Conservation (phyloP, 257 asterid genomes). For the Catharanthus roseus region DNA sequence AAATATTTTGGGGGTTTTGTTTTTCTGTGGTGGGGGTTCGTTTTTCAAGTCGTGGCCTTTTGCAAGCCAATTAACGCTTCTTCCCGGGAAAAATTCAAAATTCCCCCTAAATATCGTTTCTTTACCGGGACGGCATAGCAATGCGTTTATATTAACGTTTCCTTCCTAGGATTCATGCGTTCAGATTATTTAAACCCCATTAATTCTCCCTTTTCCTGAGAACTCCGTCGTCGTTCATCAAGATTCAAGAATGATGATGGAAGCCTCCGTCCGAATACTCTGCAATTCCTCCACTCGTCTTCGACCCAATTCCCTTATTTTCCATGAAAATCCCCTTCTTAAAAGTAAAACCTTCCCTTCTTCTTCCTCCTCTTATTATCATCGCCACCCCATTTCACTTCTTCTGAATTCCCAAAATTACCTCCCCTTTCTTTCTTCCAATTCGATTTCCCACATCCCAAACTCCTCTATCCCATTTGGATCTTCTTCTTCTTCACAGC, state of each 20-base stretch:
- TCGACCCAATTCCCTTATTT: conserved; percentile 20
- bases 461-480: conserved; percentile 19
- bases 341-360: too few relatives aligned
- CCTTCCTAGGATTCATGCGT: too few relatives aligned
- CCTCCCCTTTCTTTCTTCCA: conserved; percentile 10
- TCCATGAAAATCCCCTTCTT: conserved; percentile 15
- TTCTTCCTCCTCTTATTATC: conserved; percentile 10
- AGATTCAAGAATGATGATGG: too few relatives aligned
- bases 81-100: neutral
- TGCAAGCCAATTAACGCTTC: conserved; percentile 24
- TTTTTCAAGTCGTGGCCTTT: conserved; percentile 35
- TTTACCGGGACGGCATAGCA: too few relatives aligned
- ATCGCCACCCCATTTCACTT: neutral
- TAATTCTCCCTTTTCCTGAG: too few relatives aligned
- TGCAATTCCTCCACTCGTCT: conserved; percentile 35
- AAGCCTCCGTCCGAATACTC: conserved; percentile 41
- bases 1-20: neutral
- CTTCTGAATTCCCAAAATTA: conserved; percentile 15
- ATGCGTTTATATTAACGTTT: too few relatives aligned
- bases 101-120: too few relatives aligned
- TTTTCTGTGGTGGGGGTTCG: conserved; percentile 35
- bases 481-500: conserved; percentile 7
- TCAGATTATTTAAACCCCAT: too few relatives aligned
- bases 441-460: neutral
- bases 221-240: too few relatives aligned